Conservation (phyloP, 1,284 basidiomycete species). For the Xerocomus amazonicus region DNA sequence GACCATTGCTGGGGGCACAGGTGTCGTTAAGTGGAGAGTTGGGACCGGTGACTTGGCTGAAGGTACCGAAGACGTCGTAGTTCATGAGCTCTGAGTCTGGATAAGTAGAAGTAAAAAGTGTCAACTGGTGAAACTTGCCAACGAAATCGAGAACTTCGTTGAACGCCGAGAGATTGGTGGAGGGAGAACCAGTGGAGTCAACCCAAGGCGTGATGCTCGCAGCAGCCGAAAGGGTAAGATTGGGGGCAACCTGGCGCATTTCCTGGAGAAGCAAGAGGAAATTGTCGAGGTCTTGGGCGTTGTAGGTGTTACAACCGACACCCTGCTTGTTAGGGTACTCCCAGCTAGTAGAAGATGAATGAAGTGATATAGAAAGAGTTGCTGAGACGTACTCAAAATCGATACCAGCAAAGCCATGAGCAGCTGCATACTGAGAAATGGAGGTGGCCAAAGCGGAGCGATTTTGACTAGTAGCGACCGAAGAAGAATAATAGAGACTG, state of each 20-base stretch:
- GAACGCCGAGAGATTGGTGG: slow-evolving; percentile 66
- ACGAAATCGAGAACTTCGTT: slow-evolving; percentile 76
- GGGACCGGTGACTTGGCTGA: slow-evolving; percentile 58
- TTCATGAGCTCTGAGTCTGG: slow-evolving; percentile 63
- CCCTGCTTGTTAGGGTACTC: slow-evolving; percentile 77
- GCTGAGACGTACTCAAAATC: slow-evolving; percentile 70
- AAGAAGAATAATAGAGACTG: slow-evolving; percentile 71
- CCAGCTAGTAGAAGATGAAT: slow-evolving; percentile 55
- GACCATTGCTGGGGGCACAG: slow-evolving; percentile 59
- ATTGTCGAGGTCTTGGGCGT: slow-evolving; percentile 64
- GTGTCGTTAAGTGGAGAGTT: slow-evolving; percentile 80
- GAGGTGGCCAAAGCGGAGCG: slow-evolving; percentile 68
- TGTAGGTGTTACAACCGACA: slow-evolving; percentile 69
- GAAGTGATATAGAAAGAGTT: neutral
- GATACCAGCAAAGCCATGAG: slow-evolving; percentile 76
- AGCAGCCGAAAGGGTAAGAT: slow-evolving; percentile 73
- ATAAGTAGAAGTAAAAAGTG: slow-evolving; percentile 19
- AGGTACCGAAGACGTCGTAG: slow-evolving; percentile 75
- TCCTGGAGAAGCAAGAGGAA: slow-evolving; percentile 73
- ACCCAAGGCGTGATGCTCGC: slow-evolving; percentile 67
- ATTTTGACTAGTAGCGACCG: slow-evolving; percentile 58
- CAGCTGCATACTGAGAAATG: slow-evolving; percentile 54
- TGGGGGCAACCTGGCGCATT: slow-evolving; percentile 57
- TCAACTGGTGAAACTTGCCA: slow-evolving; percentile 25
- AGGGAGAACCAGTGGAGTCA: slow-evolving; percentile 52